A percentile compares a stretch with the other conserved stretches of the same genome.
Conservation (phyloP, 805 yeast genomes). For the Ogataea ramenticola region DNA sequence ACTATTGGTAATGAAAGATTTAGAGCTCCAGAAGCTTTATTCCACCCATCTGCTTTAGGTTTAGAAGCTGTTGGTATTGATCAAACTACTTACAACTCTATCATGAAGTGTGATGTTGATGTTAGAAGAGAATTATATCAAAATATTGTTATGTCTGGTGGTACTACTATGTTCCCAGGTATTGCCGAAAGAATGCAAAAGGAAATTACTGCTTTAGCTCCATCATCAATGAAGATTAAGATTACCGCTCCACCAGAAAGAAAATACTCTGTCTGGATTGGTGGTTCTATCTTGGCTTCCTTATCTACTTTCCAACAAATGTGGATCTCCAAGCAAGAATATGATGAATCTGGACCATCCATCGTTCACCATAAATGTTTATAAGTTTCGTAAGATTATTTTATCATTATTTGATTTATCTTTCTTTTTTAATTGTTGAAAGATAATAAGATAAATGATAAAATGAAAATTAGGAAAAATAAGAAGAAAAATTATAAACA, state of each 20-base stretch:
- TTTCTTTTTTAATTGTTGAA: not conserved
- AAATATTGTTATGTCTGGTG: conserved; percentile 99
- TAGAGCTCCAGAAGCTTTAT: conserved; percentile 99
- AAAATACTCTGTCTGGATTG: conserved; percentile 99
- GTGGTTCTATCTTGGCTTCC: conserved; percentile 99
- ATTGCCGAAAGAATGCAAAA: conserved; percentile 99
- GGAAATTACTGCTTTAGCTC: conserved; percentile 99
- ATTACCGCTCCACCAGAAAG: conserved; percentile 99
- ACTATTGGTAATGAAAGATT: conserved; percentile 99
- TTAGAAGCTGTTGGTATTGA: conserved; percentile 98
- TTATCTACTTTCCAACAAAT: conserved; percentile 99
- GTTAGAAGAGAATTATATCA: conserved; percentile 98
- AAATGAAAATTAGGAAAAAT: not conserved
- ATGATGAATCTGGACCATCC: conserved; percentile 99
- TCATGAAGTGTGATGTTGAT: conserved; percentile 98
- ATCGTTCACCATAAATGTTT: conserved; percentile 96
- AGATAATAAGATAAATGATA: not conserved
- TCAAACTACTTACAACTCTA: conserved; percentile 92
- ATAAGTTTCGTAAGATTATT: conserved; percentile 31
- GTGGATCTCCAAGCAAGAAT: conserved; percentile 99
- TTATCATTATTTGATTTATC: not conserved
- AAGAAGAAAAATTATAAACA: no score
- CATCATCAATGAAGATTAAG: conserved; percentile 99
- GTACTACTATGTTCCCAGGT: conserved; percentile 99
- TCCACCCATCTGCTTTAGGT: conserved; percentile 91